Evolutionary conservation across 106 monocot species (phyloP).

Genomic region (Dendrobium officinale): DNA sequence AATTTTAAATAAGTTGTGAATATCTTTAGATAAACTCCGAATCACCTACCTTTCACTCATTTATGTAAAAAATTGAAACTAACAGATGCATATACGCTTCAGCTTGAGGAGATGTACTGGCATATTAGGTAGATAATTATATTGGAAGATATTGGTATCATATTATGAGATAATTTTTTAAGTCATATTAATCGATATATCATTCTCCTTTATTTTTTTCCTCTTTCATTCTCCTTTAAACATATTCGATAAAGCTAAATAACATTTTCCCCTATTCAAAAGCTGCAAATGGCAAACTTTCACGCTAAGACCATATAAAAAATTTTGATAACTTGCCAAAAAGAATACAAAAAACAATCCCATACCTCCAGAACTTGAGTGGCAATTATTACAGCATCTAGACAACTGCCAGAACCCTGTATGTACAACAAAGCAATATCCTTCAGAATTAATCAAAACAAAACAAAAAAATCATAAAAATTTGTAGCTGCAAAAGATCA

Average conservation of each 20-base stretch:
- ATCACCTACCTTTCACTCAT: neutral
- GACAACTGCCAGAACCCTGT: constrained; percentile 51
- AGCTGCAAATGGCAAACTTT: neutral
- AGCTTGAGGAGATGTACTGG: neutral
- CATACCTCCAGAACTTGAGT: constrained; percentile 83
- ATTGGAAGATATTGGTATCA: neutral
- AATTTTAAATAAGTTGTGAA: neutral
- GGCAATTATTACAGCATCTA: constrained; percentile 85
- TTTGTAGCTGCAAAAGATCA: neutral
- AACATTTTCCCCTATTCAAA: neutral
- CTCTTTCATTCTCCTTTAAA: neutral
- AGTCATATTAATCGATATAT: neutral
- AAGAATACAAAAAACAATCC: neutral
- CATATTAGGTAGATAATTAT: neutral
- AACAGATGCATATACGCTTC: neutral
- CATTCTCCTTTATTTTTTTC: neutral
- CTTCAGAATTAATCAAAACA: neutral
- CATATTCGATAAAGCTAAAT: neutral
- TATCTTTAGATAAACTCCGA: neutral
- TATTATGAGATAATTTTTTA: neutral
- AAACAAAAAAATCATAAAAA: neutral
- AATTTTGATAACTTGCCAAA: neutral
- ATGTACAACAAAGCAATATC: neutral
- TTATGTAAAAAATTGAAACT: neutral
- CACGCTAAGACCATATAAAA: neutral